phyloP scores from a whole-genome alignment of 1,284 basidiomycete genomes.

The Bondarzewia mesenterica region DNA sequence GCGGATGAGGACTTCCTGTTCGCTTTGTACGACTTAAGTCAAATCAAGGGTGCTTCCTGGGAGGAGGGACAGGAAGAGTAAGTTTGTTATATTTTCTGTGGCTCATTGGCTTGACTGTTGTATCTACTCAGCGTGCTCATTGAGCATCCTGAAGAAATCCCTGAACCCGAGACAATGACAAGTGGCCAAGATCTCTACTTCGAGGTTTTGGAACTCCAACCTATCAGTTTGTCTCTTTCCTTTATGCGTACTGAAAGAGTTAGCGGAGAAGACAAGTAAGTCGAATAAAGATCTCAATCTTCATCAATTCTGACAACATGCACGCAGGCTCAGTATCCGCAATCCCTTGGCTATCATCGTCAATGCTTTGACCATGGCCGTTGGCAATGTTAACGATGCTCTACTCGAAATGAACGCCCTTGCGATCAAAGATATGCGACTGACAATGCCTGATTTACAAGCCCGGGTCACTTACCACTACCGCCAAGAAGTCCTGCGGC shows the following conservation, averaged over 20 bases:
- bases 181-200: conserved; percentile 86
- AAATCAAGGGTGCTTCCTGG: conserved; percentile 89
- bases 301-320: conserved; percentile 5
- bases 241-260: conserved; percentile 96
- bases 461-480: conserved; percentile 89
- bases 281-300: not conserved
- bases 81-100: conserved; percentile 19
- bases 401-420: conserved; percentile 95
- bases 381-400: conserved; percentile 97
- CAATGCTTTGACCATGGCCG: conserved; percentile 93
- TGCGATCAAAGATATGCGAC: conserved; percentile 90
- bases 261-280: conserved; percentile 89
- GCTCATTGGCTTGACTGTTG: not conserved
- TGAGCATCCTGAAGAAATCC: conserved; percentile 67
- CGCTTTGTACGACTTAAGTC: conserved; percentile 86
- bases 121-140: conserved; percentile 58
- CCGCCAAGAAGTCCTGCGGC: conserved; percentile 87
- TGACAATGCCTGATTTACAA: conserved; percentile 81
- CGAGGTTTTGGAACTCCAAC: conserved; percentile 95
- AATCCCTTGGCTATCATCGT: conserved; percentile 93
- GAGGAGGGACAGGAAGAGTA: conserved; percentile 72
- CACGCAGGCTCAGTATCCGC: conserved; percentile 63
- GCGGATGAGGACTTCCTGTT: conserved; percentile 97
- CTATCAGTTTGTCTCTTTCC: conserved; percentile 86
- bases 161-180: conserved; percentile 66